A percentile compares a stretch with the other conserved stretches of the same genome.
phyloP scores from a whole-genome alignment of 371 early-diverging fungal species.

The Amoeboradix gromovi region DNA sequence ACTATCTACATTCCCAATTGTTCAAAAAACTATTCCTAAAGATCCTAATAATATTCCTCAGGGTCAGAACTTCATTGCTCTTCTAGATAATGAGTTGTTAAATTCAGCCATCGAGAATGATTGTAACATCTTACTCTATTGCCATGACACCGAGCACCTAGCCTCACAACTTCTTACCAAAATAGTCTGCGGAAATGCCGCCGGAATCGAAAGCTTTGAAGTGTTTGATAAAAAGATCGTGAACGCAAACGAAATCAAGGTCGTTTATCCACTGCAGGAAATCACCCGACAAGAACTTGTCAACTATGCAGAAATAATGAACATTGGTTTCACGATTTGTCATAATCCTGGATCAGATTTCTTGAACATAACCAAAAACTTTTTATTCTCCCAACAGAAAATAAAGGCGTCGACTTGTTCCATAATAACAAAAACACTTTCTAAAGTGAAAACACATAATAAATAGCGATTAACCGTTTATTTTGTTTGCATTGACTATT shows the following conservation, averaged over 20 bases:
- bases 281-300: background rate
- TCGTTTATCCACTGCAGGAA: background rate
- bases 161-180: background rate
- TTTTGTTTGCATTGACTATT: background rate
- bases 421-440: background rate
- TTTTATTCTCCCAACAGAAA: background rate
- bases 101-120: background rate
- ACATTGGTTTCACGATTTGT: background rate
- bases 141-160: background rate
- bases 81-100: background rate
- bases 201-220: background rate
- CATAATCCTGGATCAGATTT: background rate
- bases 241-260: background rate
- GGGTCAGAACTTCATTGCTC: background rate
- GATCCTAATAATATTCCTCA: background rate
- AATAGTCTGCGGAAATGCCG: background rate
- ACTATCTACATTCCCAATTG: background rate
- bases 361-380: background rate
- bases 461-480: background rate
- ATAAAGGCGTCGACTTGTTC: background rate
- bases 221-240: background rate
- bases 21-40: background rate
- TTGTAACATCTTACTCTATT: background rate
- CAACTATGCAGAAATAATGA: background rate
- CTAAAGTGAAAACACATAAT: background rate